Evolutionary conservation across 2,329 filamentous ascomycete species (phyloP).

Genomic region (Colletotrichum cordylinicola): DNA sequence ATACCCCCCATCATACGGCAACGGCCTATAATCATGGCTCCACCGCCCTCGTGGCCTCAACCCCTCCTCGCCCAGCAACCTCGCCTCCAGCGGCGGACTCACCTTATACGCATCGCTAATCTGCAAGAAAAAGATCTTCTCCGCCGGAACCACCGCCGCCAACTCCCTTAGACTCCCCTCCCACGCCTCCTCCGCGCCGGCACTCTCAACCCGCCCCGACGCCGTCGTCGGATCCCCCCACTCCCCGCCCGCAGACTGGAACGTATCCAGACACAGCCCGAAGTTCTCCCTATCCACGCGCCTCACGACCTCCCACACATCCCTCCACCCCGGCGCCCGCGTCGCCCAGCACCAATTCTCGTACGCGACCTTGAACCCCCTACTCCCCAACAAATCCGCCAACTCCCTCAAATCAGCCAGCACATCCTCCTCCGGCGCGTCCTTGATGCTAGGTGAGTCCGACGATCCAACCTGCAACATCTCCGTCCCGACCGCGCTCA

Average conservation of each 20-base stretch:
- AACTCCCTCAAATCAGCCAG: conserved; percentile 68
- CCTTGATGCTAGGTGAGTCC: conserved; percentile 64
- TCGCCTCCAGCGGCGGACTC: conserved; percentile 56
- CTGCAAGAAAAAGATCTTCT: conserved; percentile 78
- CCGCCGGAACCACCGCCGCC: conserved; percentile 58
- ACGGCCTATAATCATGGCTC: conserved; percentile 74
- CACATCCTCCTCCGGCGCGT: conserved; percentile 50
- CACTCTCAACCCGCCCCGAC: conserved; percentile 62
- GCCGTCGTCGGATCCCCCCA: conserved; percentile 73
- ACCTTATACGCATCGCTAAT: conserved; percentile 77
- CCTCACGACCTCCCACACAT: conserved; percentile 72
- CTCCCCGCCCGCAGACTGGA: conserved; percentile 76
- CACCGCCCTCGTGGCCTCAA: conserved; percentile 68
- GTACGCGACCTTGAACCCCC: conserved; percentile 70
- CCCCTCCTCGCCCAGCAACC: conserved; percentile 52
- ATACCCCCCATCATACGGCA: conserved; percentile 75
- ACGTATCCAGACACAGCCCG: conserved; percentile 79
- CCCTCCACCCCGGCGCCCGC: conserved; percentile 70
- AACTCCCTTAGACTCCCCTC: conserved; percentile 62
- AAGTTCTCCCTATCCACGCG: conserved; percentile 69
- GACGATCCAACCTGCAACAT: conserved; percentile 74
- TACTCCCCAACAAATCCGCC: conserved; percentile 63
- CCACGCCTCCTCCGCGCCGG: conserved; percentile 51
- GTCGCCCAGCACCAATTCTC: conserved; percentile 88
- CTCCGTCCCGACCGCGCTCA: conserved; percentile 72